Evolutionary conservation across 805 yeast genomes (phyloP).

Genomic region (Tetrapisispora arboricola): DNA sequence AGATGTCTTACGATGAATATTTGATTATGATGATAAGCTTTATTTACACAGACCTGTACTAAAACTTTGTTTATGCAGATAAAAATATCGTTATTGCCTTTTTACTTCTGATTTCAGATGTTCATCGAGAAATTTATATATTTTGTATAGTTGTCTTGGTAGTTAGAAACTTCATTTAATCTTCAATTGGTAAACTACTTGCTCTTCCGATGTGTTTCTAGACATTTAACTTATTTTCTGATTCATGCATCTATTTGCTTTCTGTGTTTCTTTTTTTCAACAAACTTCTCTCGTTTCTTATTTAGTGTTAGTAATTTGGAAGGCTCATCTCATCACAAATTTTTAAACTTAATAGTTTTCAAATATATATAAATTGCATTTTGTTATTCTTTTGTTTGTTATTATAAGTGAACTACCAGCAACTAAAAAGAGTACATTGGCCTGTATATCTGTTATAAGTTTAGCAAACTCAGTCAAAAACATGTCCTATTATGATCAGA

Average conservation of each 20-base stretch:
- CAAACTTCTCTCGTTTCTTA: not conserved
- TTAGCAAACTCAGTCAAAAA: not conserved
- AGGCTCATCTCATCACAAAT: constrained; percentile 1
- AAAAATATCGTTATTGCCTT: constrained; percentile 19
- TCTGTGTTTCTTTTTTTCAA: not conserved
- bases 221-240: no score
- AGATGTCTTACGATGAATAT: not conserved
- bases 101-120: constrained; percentile 15
- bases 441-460: no score
- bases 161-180: not conserved
- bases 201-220: no score
- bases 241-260: no score
- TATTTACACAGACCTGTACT: constrained; percentile 33
- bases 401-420: no score
- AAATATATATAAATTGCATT: not conserved
- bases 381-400: no score
- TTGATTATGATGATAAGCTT: constrained; percentile 22
- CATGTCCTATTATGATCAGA: constrained; percentile 61
- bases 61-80: constrained; percentile 28
- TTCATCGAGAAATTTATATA: not conserved
- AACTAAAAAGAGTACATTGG: no score
- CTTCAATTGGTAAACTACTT: no score
- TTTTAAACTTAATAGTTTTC: not conserved
- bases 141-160: not conserved
- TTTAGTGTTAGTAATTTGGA: not conserved